phyloP scores from a whole-genome alignment of 2,329 filamentous ascomycete species.

The Colletotrichum sp. region DNA sequence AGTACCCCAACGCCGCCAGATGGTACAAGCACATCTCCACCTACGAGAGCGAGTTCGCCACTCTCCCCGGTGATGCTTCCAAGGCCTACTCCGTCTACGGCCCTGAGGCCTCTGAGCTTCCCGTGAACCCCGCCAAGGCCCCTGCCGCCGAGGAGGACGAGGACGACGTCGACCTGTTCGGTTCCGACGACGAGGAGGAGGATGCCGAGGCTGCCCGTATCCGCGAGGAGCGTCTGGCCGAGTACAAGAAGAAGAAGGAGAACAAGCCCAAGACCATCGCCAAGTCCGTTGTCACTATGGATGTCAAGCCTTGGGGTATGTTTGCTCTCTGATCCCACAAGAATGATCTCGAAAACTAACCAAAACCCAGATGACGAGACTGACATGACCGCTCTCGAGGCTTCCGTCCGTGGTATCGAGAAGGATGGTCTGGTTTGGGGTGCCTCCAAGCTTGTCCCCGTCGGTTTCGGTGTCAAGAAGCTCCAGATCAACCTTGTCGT shows the following conservation, averaged over 20 bases:
- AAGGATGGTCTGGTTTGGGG: constrained; percentile 97
- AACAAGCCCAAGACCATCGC: constrained; percentile 88
- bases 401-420: constrained; percentile 80
- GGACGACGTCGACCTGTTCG: constrained; percentile 92
- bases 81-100: constrained; percentile 91
- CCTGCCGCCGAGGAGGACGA: constrained; percentile 74
- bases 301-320: constrained; percentile 99
- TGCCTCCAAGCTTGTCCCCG: constrained; percentile 83
- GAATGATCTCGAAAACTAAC: constrained; percentile 25
- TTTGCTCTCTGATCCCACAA: constrained; percentile 26
- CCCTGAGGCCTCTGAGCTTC: constrained; percentile 78
- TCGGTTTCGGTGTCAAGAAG: constrained; percentile 99
- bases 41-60: constrained; percentile 91
- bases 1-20: constrained; percentile 92
- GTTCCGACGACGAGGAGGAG: constrained; percentile 91
- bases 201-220: constrained; percentile 84
- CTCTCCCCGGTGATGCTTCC: constrained; percentile 87
- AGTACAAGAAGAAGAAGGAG: constrained; percentile 98
- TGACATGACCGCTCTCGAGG: constrained; percentile 83
- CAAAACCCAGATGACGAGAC: constrained; percentile 80
- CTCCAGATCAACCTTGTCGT: constrained; percentile 98
- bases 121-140: constrained; percentile 86
- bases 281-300: constrained; percentile 95
- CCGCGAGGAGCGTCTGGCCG: constrained; percentile 87
- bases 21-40: constrained; percentile 99